Evolutionary conservation across 164 flowering plant genomes (phyloP), one percentile per base, ranked within the genome.

Genomic region (Vitis rupestris): DNA sequence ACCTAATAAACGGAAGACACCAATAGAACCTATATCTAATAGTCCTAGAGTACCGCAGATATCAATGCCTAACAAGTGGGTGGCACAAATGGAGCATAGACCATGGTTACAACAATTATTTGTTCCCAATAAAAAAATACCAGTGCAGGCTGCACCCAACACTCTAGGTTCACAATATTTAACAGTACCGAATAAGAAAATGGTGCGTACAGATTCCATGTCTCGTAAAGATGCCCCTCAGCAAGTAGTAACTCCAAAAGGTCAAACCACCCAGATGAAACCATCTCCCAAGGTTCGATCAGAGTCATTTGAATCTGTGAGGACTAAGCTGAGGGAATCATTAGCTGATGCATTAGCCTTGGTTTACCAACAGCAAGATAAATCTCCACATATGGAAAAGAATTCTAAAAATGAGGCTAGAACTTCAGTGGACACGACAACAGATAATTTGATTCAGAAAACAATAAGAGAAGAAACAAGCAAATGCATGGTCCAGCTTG

Each of bases 271-370:
- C 16, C 86, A 68, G 65, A 59, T 66, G 56, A 80, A 65, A 53
- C 75, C 81, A 29, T 72, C 84, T 71, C 71, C 88, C 11, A 87
- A 84, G 74, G 75, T 30, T 52, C 79, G 50, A 31, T 47, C 71
- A 4, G 95, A 86, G 74, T 83, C 91, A 58, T 79, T 64, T 74
- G 95, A 84, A 44, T 82, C 86, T 50, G 90, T 92, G 47, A 89
- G 98, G 80, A 82, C 91, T 14, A 92, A 93, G 77, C 78, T 93
- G 81, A 85, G 95, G 76, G 98, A 96, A 64, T 87, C 95, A 29
- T 71, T 96, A 60, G 86, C 92, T 71, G 82, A 84, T 79, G 84
- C 98, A 15, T 67, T 96, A 79, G 86, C 84, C 14, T 75, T 93
- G 85, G 97, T 82, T 59, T 70, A 69, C 63, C 81, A 80, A 71